phyloP scores from a whole-genome alignment of 257 asterid genomes.

The Solanum chaucha region DNA sequence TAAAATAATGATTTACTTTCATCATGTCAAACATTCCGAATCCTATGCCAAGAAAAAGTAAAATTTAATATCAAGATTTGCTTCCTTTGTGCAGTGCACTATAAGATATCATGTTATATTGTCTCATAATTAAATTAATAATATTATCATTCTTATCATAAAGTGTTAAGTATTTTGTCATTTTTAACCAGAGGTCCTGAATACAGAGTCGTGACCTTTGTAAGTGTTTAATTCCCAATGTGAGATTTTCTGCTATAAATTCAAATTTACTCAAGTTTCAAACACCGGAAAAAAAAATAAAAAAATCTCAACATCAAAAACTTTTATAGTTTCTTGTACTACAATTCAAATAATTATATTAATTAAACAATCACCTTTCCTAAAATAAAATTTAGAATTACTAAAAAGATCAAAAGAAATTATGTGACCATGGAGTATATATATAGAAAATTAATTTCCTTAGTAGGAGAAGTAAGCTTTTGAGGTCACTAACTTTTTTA shows the following conservation, averaged over 20 bases:
- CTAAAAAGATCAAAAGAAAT: not conserved
- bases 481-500: not conserved
- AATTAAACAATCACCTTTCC: not conserved
- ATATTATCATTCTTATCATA: not conserved
- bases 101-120: not conserved
- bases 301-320: not conserved
- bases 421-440: not conserved
- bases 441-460: not conserved
- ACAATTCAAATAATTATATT: not conserved
- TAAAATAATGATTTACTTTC: not conserved
- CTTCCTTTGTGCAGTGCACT: conserved; percentile 23
- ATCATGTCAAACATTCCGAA: not conserved
- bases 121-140: not conserved
- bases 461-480: not conserved
- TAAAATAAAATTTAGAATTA: not conserved
- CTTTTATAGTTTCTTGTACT: not conserved
- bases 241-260: too few relatives aligned
- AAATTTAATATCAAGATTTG: conserved; percentile 6
- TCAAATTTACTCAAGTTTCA: too few relatives aligned
- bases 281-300: not conserved
- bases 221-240: accelerated
- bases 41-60: not conserved
- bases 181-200: not conserved
- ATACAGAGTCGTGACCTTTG: accelerated
- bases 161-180: not conserved